These are phyloP conservation scores for Russula griseocarnosa DNA, from an alignment of 768 basidiomycete genomes.

Conservation along the genomic window DNA sequence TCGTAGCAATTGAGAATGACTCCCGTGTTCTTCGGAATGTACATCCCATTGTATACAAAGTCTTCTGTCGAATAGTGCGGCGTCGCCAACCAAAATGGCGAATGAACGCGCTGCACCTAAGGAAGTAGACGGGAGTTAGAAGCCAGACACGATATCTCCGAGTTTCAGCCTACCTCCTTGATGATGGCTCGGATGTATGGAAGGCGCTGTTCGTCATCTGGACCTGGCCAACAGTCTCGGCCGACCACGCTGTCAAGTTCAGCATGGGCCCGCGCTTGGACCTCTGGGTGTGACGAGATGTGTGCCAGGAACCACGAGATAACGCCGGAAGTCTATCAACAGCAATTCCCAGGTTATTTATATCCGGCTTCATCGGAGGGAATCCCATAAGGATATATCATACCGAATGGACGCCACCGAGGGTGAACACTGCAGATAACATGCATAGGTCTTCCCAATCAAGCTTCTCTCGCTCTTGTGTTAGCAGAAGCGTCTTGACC, in stretches of 20 bases:
- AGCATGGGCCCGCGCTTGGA: constrained; percentile 32
- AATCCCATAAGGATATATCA: not conserved
- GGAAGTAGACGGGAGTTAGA: not conserved
- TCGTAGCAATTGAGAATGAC: constrained; percentile 33
- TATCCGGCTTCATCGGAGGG: not conserved
- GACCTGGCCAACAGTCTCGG: constrained; percentile 29
- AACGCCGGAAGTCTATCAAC: constrained; percentile 35
- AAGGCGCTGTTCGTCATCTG: constrained; percentile 31
- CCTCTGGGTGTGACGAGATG: constrained; percentile 31
- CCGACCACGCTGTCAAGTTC: constrained; percentile 33
- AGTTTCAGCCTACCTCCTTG: constrained; percentile 29
- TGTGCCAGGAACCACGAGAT: constrained; percentile 36
- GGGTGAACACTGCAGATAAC: constrained; percentile 37
- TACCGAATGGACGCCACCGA: constrained; percentile 38
- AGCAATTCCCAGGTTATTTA: constrained; percentile 24
- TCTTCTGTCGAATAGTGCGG: constrained; percentile 35
- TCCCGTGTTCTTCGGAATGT: constrained; percentile 34
- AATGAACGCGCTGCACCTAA: constrained; percentile 31
- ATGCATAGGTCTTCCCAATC: constrained; percentile 37
- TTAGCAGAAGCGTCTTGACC: constrained; percentile 35
- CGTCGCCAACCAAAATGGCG: constrained; percentile 35
- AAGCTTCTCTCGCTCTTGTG: constrained; percentile 33
- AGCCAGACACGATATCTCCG: not conserved
- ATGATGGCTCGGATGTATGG: constrained; percentile 34
- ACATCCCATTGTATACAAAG: constrained; percentile 34